Evolutionary conservation across 2,329 filamentous ascomycete genomes (phyloP), one percentile per base, ranked within the genome.

Genomic region (Keithomyces neogunnii): DNA sequence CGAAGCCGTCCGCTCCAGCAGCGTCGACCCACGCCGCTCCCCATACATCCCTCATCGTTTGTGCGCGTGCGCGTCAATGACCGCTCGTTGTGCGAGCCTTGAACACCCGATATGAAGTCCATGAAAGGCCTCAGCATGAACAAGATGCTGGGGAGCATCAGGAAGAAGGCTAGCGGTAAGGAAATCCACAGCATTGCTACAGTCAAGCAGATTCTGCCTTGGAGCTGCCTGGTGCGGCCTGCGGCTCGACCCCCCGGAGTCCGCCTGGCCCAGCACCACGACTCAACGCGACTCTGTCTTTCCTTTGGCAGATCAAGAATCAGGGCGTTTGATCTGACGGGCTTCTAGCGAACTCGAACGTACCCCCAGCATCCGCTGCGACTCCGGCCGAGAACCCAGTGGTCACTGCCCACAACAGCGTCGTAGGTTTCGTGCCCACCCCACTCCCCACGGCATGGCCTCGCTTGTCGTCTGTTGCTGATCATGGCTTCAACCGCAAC

Each of bases 361-460:
- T 46, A 7, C 49, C 58, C 31, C 50, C 51, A 38, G 52, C 58
- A 44, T 57, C 62, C 38, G 57, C 62, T 40, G 47, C 54, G 11
- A 62, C 60, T n/a, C 58, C 64, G 10, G 72, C 72, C 53, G 82
- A 85, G 60, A 80, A 80, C 11, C 86, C 86, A 50, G 86, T 89
- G 69, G 80, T 75, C 53, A 84, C 80, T 61, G 85, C 81, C 44
- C 69, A 75, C 48, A 77, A 80, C 59, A 84, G 75, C 63, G 83
- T 89, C 68, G 84, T 88, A 79, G 65, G 80, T 36, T 35, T 47
- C 43, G 39, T 48, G 48, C 7, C 7, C 19, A 19, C 19, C 19
- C 19, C 19, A 19, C 19, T 19, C 47, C 29, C 28, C 26, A 10
- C 19, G 11, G 32, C 32, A 13, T 3, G 29, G 31, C 7, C 1